A percentile compares a stretch with the other conserved stretches of the same genome.
These are phyloP conservation scores for Nasturtium officinale DNA, from an alignment of 345 rosid species.

Conservation along the genomic window DNA sequence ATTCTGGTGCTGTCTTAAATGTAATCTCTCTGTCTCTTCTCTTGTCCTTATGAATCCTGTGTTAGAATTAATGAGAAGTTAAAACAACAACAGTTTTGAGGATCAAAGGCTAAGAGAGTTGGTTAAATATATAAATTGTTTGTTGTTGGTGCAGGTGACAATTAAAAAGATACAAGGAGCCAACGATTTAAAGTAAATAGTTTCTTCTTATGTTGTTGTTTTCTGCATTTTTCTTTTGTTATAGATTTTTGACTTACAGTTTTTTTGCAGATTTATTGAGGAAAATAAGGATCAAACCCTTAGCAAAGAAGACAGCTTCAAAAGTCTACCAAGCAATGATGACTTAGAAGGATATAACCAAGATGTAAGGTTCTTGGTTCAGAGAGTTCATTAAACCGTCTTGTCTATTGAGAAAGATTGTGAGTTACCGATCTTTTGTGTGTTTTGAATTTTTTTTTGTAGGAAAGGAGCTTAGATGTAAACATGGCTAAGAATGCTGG, in stretches of 20 bases:
- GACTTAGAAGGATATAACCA: conserved; percentile 46
- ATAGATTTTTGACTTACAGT: conserved; percentile 24
- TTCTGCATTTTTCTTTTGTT: not conserved
- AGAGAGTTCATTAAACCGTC: conserved; percentile 15
- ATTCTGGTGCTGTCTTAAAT: conserved; percentile 85
- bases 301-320: conserved; percentile 52
- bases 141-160: conserved; percentile 58
- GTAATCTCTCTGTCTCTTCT: conserved; percentile 44
- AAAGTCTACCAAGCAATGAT: conserved; percentile 54
- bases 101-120: not conserved
- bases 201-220: not conserved
- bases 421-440: conserved; percentile 12
- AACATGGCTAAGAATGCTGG: conserved; percentile 38
- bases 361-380: conserved; percentile 55
- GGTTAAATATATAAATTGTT: not conserved
- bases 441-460: conserved; percentile 14
- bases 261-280: conserved; percentile 51
- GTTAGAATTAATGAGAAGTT: not conserved
- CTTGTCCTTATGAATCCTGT: conserved; percentile 11
- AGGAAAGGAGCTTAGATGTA: conserved; percentile 53
- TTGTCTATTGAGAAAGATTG: conserved; percentile 2
- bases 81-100: not conserved
- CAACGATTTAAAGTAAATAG: conserved; percentile 56
- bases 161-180: conserved; percentile 69
- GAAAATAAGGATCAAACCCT: conserved; percentile 52